Evolutionary conservation across 2,329 filamentous ascomycete genomes (phyloP).

Genomic region (Dissoconium aciculare): DNA sequence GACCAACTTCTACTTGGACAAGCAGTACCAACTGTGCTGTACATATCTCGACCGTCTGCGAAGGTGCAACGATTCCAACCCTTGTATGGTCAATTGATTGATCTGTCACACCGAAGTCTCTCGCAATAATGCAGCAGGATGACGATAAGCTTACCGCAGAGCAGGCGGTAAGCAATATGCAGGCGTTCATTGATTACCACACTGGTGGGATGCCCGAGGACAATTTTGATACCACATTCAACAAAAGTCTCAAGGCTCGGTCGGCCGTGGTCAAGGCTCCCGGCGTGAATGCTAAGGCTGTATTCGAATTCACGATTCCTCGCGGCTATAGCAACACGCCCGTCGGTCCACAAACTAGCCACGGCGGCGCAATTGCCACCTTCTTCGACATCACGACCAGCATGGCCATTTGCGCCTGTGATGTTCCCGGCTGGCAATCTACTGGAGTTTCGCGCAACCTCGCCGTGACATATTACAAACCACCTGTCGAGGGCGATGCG

Average conservation of each 20-base stretch:
- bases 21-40: too few species aligned
- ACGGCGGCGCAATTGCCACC: conserved; percentile 34
- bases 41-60: too few species aligned
- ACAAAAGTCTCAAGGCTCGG: conserved; percentile 3
- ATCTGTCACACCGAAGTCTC: too few species aligned
- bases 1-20: too few species aligned
- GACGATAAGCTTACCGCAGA: conserved; percentile 2
- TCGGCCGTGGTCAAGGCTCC: conserved; percentile 5
- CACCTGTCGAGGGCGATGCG: conserved; percentile 25
- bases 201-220: conserved; percentile 3
- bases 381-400: conserved; percentile 40
- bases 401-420: conserved; percentile 16
- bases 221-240: conserved; percentile 11
- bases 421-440: conserved; percentile 7
- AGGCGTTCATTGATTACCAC: conserved; percentile 6
- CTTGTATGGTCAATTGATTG: too few species aligned
- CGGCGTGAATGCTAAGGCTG: conserved; percentile 6
- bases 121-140: too few species aligned
- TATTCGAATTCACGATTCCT: conserved; percentile 9
- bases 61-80: too few species aligned
- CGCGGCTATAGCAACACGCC: conserved; percentile 10
- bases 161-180: conserved; percentile 4
- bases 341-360: conserved; percentile 7
- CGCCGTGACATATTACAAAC: conserved; percentile 32
- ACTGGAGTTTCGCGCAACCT: conserved; percentile 27